Evolutionary conservation across 2,329 filamentous ascomycete species (phyloP).

Genomic region (Pseudogymnoascus sp.): DNA sequence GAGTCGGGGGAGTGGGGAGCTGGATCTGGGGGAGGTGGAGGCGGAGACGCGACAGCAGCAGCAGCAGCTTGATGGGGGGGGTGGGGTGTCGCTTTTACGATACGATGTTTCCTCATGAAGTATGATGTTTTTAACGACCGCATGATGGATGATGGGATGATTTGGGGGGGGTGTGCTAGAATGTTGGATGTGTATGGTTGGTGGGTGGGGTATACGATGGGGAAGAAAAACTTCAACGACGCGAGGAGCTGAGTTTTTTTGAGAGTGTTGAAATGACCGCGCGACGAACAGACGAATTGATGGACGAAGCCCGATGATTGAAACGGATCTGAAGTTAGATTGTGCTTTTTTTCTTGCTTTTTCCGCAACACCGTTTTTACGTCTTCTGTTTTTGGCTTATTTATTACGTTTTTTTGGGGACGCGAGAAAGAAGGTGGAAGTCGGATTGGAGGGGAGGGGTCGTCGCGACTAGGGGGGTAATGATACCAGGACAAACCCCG

Average conservation of each 20-base stretch:
- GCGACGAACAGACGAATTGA: neutral
- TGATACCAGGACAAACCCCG: neutral
- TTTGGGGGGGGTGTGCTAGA: neutral
- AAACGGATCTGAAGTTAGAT: neutral
- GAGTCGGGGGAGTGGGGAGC: slow-evolving; percentile 52
- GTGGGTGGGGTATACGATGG: neutral
- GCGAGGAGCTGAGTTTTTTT: neutral
- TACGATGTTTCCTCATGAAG: neutral
- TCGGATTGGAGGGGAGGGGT: no score
- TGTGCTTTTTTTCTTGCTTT: neutral
- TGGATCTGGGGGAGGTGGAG: slow-evolving; percentile 15
- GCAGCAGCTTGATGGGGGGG: neutral
- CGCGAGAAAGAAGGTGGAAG: neutral
- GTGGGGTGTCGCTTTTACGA: slow-evolving; percentile 1
- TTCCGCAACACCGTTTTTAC: neutral
- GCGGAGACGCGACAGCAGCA: neutral
- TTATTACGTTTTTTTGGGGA: neutral
- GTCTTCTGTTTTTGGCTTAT: neutral
- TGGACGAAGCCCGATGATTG: neutral
- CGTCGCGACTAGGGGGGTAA: neutral
- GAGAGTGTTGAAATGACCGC: neutral
- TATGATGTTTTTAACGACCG: neutral
- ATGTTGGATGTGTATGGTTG: neutral
- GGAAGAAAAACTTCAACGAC: neutral
- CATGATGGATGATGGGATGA: neutral